A percentile compares a stretch with the other conserved stretches of the same genome.
Conservation (phyloP, 2,329 filamentous ascomycete species). For the Trichophaea hybrida region DNA sequence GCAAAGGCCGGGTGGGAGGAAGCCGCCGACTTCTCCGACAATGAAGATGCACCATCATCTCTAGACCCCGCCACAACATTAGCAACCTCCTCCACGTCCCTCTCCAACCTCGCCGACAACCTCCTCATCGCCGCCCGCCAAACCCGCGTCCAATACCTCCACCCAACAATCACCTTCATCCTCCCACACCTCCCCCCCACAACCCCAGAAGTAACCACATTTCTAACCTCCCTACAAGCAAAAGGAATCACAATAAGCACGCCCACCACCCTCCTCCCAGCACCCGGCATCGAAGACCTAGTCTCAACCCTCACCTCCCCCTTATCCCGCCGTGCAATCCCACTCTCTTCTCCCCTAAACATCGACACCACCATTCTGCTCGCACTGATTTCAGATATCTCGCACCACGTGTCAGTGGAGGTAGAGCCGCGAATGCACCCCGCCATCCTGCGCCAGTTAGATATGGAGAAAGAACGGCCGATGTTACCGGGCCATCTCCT, state of each 20-base stretch:
- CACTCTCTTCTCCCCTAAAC: slow-evolving; percentile 36
- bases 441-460: slow-evolving; percentile 49
- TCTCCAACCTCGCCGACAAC: slow-evolving; percentile 46
- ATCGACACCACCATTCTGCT: slow-evolving; percentile 58
- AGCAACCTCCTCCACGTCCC: slow-evolving; percentile 34
- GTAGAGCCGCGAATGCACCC: slow-evolving; percentile 37
- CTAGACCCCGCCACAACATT: slow-evolving; percentile 30
- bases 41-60: slow-evolving; percentile 30
- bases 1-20: slow-evolving; percentile 52
- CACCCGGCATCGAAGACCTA: slow-evolving; percentile 27
- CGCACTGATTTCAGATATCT: slow-evolving; percentile 59
- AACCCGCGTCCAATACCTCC: slow-evolving; percentile 44
- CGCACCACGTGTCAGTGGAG: slow-evolving; percentile 37
- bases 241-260: slow-evolving; percentile 24
- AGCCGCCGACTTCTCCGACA: slow-evolving; percentile 33
- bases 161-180: slow-evolving; percentile 43
- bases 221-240: slow-evolving; percentile 29
- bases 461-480: slow-evolving; percentile 47
- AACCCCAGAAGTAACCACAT: slow-evolving; percentile 36
- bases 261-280: slow-evolving; percentile 43
- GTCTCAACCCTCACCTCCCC: not conserved
- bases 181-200: slow-evolving; percentile 25
- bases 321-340: not conserved
- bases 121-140: slow-evolving; percentile 44
- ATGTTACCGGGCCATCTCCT: slow-evolving; percentile 48